Evolutionary conservation across 2,329 filamentous ascomycete species (phyloP).

Genomic region (Aspergillus sp.): DNA sequence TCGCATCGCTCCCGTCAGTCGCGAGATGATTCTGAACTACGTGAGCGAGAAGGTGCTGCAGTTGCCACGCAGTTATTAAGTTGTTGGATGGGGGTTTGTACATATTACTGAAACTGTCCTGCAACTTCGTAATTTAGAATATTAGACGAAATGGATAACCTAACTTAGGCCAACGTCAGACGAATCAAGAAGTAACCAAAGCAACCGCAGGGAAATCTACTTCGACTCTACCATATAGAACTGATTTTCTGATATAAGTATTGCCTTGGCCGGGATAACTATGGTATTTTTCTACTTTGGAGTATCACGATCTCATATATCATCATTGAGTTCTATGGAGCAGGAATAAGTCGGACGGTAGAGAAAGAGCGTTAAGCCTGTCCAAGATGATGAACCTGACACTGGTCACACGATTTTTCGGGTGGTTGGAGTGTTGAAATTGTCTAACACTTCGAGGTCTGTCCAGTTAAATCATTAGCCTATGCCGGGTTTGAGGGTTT

Average conservation of each 20-base stretch:
- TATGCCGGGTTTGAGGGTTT: neutral
- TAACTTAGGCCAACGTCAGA: no score
- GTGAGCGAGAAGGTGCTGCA: slow-evolving; percentile 45
- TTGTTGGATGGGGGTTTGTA: neutral
- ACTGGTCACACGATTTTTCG: neutral
- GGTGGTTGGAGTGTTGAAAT: neutral
- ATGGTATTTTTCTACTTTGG: no score
- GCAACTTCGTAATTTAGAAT: no score
- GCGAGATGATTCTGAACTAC: slow-evolving; percentile 50
- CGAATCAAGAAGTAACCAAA: no score
- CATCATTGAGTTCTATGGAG: neutral
- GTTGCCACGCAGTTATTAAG: slow-evolving; percentile 44
- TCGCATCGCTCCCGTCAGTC: slow-evolving; percentile 58
- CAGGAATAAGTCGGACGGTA: neutral
- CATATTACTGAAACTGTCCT: neutral
- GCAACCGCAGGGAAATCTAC: no score
- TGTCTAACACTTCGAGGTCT: neutral
- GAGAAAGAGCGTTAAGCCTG: neutral
- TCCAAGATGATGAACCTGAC: neutral
- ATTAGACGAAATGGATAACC: no score
- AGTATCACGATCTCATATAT: neutral
- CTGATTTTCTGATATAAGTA: no score
- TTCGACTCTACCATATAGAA: no score
- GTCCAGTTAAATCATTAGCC: neutral
- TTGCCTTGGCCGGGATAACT: no score